phyloP scores from a whole-genome alignment of 1,139 yeast genomes.

The Yamadazyma membranifaciens region DNA sequence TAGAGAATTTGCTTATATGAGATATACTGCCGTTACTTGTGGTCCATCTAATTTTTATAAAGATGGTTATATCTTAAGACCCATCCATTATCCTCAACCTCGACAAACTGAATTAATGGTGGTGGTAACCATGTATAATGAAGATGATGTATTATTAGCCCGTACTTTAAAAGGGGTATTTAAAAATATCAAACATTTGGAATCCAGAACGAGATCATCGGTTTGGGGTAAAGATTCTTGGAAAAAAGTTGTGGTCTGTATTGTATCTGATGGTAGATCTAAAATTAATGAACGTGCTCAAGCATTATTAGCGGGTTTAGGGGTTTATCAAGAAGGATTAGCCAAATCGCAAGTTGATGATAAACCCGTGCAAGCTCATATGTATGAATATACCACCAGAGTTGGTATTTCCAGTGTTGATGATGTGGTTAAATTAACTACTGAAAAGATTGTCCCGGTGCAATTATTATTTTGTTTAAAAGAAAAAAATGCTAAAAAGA shows the following conservation, averaged over 20 bases:
- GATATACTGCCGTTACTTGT: conserved; percentile 51
- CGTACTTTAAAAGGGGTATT: conserved; percentile 48
- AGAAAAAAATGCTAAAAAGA: conserved; percentile 47
- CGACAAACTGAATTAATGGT: conserved; percentile 48
- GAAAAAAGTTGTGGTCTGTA: conserved; percentile 49
- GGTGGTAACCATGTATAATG: conserved; percentile 50
- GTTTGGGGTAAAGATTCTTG: conserved; percentile 51
- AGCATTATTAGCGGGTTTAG: conserved; percentile 47
- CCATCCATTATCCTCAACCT: conserved; percentile 45
- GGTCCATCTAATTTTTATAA: conserved; percentile 48
- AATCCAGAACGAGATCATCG: conserved; percentile 40
- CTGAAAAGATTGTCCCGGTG: conserved; percentile 49
- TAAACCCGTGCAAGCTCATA: conserved; percentile 45
- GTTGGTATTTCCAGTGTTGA: conserved; percentile 48
- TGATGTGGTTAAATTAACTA: conserved; percentile 46
- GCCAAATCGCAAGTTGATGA: conserved; percentile 50
- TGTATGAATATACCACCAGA: conserved; percentile 48
- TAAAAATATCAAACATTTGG: conserved; percentile 47
- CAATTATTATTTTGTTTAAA: conserved; percentile 47
- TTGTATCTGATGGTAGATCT: conserved; percentile 49
- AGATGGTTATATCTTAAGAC: conserved; percentile 46
- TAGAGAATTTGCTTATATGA: conserved; percentile 48
- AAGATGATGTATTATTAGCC: conserved; percentile 46
- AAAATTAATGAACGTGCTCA: conserved; percentile 49
- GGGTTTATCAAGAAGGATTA: conserved; percentile 49